Conservation (phyloP, 805 yeast genomes). For the Saccharomycopsis selenospora region DNA sequence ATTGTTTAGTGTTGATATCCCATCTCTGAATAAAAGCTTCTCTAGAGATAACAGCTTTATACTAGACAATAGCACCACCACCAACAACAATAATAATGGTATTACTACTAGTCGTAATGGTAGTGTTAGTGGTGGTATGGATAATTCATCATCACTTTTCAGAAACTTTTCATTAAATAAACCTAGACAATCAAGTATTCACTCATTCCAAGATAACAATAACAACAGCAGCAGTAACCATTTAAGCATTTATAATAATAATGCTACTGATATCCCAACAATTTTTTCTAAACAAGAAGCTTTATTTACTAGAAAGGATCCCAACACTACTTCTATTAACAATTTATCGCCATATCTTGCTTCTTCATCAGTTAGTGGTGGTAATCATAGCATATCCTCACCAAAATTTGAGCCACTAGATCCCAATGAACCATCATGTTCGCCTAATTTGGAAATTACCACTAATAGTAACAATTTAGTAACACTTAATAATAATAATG, state of each 20-base stretch:
- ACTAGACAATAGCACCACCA: background rate
- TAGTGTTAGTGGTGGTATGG: too few relatives aligned
- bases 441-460: too few relatives aligned
- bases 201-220: background rate
- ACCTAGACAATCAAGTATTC: background rate
- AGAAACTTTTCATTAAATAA: background rate
- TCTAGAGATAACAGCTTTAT: background rate
- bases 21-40: background rate
- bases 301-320: constrained; percentile 7
- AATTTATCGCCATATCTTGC: constrained; percentile 8
- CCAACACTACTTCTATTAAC: background rate
- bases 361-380: constrained; percentile 3
- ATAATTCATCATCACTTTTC: background rate
- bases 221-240: background rate
- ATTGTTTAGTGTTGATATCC: constrained; percentile 9
- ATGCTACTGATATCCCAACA: constrained; percentile 6
- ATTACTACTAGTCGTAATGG: too few relatives aligned
- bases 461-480: background rate
- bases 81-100: background rate
- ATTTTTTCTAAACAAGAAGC: constrained; percentile 15
- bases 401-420: constrained; percentile 16
- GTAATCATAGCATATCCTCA: too few relatives aligned
- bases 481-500: background rate
- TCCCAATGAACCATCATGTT: background rate
- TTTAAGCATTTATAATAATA: background rate